Evolutionary conservation across 2,329 filamentous ascomycete genomes (phyloP).

Genomic region (Grosmannia clavigera): DNA sequence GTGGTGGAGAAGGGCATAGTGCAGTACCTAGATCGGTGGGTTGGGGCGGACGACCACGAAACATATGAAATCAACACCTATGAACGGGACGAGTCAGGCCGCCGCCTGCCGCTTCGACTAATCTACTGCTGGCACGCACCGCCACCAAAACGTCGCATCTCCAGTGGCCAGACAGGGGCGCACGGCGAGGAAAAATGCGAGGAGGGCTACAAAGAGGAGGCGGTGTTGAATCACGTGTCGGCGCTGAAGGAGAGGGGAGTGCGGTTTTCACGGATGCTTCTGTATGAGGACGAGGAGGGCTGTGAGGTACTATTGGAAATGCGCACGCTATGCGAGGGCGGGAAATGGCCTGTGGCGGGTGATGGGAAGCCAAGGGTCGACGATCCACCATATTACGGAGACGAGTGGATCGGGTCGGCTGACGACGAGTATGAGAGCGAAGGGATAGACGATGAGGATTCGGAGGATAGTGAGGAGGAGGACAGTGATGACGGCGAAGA

Average conservation of each 20-base stretch:
- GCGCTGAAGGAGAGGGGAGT: constrained; percentile 4
- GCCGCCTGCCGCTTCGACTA: background rate
- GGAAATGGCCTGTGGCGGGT: constrained; percentile 5
- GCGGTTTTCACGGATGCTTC: constrained; percentile 9
- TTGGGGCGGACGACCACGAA: constrained; percentile 1
- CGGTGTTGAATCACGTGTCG: constrained; percentile 8
- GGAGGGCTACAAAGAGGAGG: constrained; percentile 11
- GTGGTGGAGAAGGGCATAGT: constrained; percentile 5
- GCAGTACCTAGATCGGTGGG: constrained; percentile 4
- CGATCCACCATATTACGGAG: background rate
- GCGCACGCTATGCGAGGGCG: background rate
- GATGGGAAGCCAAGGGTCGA: constrained; percentile 5
- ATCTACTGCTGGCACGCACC: constrained; percentile 11
- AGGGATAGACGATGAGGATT: constrained; percentile 1
- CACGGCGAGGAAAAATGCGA: background rate
- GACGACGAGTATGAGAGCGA: constrained; percentile 3
- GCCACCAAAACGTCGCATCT: background rate
- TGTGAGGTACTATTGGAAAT: constrained; percentile 1
- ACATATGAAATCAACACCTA: background rate
- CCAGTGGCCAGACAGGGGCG: background rate
- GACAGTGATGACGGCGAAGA: background rate
- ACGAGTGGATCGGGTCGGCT: background rate
- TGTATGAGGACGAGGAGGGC: constrained; percentile 1
- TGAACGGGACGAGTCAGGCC: background rate
- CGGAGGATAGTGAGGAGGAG: constrained; percentile 13